These are phyloP conservation scores for Dittrichia graveolens DNA, from an alignment of 129 eudicot genomes.

Conservation along the genomic window DNA sequence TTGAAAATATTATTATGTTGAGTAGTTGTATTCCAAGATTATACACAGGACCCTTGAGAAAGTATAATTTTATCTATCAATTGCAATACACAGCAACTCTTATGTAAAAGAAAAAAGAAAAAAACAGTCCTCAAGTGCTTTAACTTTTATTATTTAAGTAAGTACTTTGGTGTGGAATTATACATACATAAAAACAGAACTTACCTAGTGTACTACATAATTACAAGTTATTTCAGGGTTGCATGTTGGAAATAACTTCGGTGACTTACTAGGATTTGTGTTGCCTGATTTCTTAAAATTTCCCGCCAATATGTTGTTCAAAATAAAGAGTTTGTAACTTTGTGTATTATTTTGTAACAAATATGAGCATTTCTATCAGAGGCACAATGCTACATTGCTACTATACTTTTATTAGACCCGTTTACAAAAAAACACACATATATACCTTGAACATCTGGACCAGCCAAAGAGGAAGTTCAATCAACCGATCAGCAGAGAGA, in stretches of 20 bases:
- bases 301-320: no score
- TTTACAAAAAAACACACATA: background rate
- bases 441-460: conserved; percentile 89
- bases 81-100: background rate
- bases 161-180: background rate
- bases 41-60: no score
- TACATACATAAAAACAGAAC: background rate
- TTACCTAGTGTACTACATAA: background rate
- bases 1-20: background rate
- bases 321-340: background rate
- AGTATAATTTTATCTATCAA: background rate
- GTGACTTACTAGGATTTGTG: no score
- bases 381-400: background rate
- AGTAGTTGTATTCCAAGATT: conserved; percentile 4
- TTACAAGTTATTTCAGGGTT: background rate
- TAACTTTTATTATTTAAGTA: background rate
- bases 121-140: background rate
- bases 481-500: conserved; percentile 73
- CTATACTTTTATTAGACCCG: background rate
- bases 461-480: conserved; percentile 97
- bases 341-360: background rate
- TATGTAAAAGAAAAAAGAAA: background rate
- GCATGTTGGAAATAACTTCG: no score
- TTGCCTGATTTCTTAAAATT: no score
- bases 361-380: background rate